Evolutionary conservation across 352 stramenopile species (phyloP), one percentile per base, ranked within the genome.

Genomic region (Chrysophaeum taylorii): DNA sequence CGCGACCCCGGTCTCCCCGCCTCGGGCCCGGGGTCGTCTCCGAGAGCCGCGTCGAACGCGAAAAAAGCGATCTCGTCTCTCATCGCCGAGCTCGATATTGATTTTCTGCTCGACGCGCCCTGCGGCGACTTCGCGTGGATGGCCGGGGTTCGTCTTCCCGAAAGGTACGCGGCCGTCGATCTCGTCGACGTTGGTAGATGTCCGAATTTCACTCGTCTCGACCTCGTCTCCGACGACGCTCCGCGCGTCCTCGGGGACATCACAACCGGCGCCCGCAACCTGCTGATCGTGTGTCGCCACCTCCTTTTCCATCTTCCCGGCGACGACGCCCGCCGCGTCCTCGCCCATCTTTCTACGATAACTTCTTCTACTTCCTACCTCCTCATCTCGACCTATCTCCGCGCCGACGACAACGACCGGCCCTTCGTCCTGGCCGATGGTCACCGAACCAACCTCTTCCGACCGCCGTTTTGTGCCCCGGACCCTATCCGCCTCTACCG

Each of bases 101-200:
- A 42, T 5, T 2, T 66, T 5, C 7, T 42, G 2, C 2, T 66
- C 31, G 57, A 66, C 57, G 57, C 27, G 33, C 57, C 57, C 36
- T 66, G 57, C 36, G 57, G 57, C 18, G 57, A 66, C 36, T 21
- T 66, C 33, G 7, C 14, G 5, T 66, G 57, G 57, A 66, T 66
- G 57, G 14, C 14, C 21, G 2, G 7, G 23, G 57, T 43, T 16
- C 33, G 45, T 33, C 36, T 66, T 1, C 2, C 33, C 21, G 35
- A 12, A 36, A 1, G 21, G 16, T 66, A 66, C 57, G 57, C 45
- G 16, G 57, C 33, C 31, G 36, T 25, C 1, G 57, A 66, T 36
- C 29, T 66, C 57, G 57, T 66, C 35, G 41, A 21, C 41, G 41
- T 21, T 14, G 41, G 21, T 21, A 21, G 41, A 48, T 21, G 41